Evolutionary conservation across 2,329 filamentous ascomycete genomes (phyloP), one percentile per base, ranked within the genome.

Genomic region (Incumbomyces delicatus): DNA sequence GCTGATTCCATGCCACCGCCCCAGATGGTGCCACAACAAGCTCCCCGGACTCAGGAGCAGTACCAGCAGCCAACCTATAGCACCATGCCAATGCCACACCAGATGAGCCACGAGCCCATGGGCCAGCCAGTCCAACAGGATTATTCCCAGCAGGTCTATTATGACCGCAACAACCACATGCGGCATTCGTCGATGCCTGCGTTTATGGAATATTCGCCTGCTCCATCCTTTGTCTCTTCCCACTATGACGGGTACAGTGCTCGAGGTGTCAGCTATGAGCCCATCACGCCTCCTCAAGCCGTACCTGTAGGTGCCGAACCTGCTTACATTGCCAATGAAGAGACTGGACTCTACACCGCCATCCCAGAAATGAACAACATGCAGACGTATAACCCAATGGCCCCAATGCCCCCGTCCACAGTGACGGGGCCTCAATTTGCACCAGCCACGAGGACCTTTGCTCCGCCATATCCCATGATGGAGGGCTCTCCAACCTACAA

Each of bases 401-500:
- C 95, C 70, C 87, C 94, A 64, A 75, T 95, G 38, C 88, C 88
- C 14, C 85, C 85, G 3, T 88, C 88, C 12, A 92, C 90, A 66
- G 68, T 95, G 51, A 79, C 83, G 46, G 85, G 83, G 27, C 78
- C 83, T 41, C 85, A 89, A 60, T 95, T 87, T 67, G 79, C 83
- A 20, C 80, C 85, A 38, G 78, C 82, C 29, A 73, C 77, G 20
- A 74, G 82, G 54, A 71, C 75, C 33, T 80, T 75, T 50, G 87
- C 87, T 57, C 71, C 74, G 44, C 84, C 92, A 57, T 95, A 94
- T 72, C 90, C 87, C 41, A 89, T 95, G 41, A 92, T 96, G 62
- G 92, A 98, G 71, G 92, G 92, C 41, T 98, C 92, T 22, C 92
- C 92, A 11, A 96, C 92, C 32, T 98, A 98, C 73, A 98, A 98